phyloP scores from a whole-genome alignment of 2,329 filamentous ascomycete genomes.

The Dothideomycetes sp. region DNA sequence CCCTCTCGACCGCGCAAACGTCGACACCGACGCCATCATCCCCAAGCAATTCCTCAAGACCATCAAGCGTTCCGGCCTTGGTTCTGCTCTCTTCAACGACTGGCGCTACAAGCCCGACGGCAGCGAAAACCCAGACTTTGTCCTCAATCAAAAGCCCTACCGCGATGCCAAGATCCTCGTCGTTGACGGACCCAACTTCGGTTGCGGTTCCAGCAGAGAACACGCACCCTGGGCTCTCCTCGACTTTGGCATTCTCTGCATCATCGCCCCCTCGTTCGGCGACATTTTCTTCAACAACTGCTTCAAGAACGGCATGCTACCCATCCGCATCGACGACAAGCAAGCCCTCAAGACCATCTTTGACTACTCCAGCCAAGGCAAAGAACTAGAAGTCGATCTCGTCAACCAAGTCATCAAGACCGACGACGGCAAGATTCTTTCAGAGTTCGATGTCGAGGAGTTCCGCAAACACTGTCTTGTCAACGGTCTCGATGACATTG shows the following conservation, averaged over 20 bases:
- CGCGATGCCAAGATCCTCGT: conserved; percentile 79
- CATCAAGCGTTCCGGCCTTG: conserved; percentile 93
- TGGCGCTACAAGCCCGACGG: conserved; percentile 65
- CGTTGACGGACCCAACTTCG: conserved; percentile 87
- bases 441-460: conserved; percentile 77
- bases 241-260: conserved; percentile 89
- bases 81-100: conserved; percentile 75
- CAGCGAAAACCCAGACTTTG: conserved; percentile 67
- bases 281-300: conserved; percentile 99
- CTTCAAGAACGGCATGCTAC: conserved; percentile 99
- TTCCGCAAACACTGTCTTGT: conserved; percentile 91
- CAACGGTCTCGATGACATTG: conserved; percentile 93
- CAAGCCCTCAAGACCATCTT: conserved; percentile 60
- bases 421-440: conserved; percentile 62
- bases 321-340: conserved; percentile 63
- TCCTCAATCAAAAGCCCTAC: conserved; percentile 87
- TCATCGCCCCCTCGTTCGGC: conserved; percentile 80
- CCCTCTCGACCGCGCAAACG: conserved; percentile 76
- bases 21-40: conserved; percentile 99
- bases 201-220: conserved; percentile 84
- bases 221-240: conserved; percentile 95
- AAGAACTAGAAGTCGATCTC: conserved; percentile 83
- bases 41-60: conserved; percentile 99
- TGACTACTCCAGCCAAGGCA: conserved; percentile 66
- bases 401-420: conserved; percentile 75